Percentiles rank a stretch among this genome's conserved stretches.
These are phyloP conservation scores for Candida fluviatilis DNA, from an alignment of 805 yeast species.

Conservation along the genomic window DNA sequence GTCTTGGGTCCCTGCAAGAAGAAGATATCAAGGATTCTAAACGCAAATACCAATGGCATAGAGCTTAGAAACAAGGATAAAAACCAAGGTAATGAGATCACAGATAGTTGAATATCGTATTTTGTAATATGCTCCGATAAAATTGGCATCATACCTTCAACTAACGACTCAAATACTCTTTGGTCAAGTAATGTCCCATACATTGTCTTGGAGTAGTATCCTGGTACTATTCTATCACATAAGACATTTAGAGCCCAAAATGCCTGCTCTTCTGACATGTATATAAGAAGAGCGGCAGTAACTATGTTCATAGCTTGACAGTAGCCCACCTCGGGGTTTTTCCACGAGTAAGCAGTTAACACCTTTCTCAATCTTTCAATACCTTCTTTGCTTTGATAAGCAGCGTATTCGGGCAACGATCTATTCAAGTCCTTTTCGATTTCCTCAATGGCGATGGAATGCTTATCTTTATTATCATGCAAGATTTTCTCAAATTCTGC, in stretches of 20 bases:
- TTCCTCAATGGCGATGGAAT: constrained; percentile 87
- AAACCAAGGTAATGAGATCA: constrained; percentile 96
- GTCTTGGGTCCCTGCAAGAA: constrained; percentile 87
- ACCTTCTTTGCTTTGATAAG: constrained; percentile 85
- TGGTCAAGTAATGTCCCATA: constrained; percentile 95
- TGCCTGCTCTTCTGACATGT: constrained; percentile 95
- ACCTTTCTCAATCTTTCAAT: constrained; percentile 82
- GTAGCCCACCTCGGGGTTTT: constrained; percentile 93
- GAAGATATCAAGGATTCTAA: constrained; percentile 85
- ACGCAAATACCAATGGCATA: constrained; percentile 93
- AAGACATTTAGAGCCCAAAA: constrained; percentile 84
- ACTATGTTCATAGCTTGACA: constrained; percentile 99
- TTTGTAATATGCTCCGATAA: constrained; percentile 76
- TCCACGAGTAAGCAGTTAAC: constrained; percentile 93
- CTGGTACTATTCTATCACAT: constrained; percentile 86
- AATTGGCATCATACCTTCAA: constrained; percentile 84
- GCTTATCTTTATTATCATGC: constrained; percentile 55
- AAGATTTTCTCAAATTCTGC: constrained; percentile 58
- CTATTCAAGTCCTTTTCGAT: constrained; percentile 94
- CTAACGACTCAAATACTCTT: constrained; percentile 85
- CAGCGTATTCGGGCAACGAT: constrained; percentile 93
- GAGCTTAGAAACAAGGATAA: constrained; percentile 83
- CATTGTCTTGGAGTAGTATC: constrained; percentile 96
- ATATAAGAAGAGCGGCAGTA: constrained; percentile 70
- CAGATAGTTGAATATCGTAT: constrained; percentile 85